Base-by-base conservation (phyloP, 2,329 filamentous ascomycete species). In the Colletotrichum cuscutae region DNA sequence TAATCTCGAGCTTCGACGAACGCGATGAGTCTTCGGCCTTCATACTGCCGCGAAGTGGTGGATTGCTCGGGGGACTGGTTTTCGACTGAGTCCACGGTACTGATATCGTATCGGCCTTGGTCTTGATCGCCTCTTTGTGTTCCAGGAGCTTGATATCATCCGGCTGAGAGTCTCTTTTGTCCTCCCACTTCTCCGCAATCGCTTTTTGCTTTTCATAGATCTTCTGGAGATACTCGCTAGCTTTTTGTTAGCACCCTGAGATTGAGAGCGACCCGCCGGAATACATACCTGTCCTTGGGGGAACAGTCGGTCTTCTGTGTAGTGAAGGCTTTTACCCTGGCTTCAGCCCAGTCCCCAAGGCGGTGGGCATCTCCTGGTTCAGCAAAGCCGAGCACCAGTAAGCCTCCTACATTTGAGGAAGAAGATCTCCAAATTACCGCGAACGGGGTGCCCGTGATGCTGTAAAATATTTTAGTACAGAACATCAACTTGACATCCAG, bases 401-500 rank as follows among this genome's bases (percentile, higher is more conserved):
- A 11, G 12, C 26, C 5, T 42, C 22, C 1, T 49, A 28, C n/a
- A 1, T 53, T 46, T 2, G 1, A 13, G 0, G 4, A 3, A 11
- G 15, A 5, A 11, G n/a, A 12, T 54, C 58, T 58, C 3, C n/a
- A 35, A 35, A 72, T 35, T 0, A 3, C 30, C 32, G 24, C 62
- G 12, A 66, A 1, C 6, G 49, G 52, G 24, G 58, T 24, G 19
- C n/a, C 26, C 0, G 5, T 30, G 22, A 28, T 13, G 5, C 56
- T 37, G 13, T 67, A 63, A 13, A 4, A 1, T 13, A 73, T 54
- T 22, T n/a, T 53, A 7, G 5, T 5, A 19, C 71, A 73, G 4
- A 24, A 53, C 19, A 46, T 63, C 15, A 72, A 11, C 37, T 68
- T 73, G 12, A 64, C 62, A 1, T 72, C 71, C 4, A 73, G 30